Percentiles rank a stretch among this genome's conserved stretches.
phyloP scores from a whole-genome alignment of 2,329 filamentous ascomycete genomes.

The Arthrobotrys conoides region DNA sequence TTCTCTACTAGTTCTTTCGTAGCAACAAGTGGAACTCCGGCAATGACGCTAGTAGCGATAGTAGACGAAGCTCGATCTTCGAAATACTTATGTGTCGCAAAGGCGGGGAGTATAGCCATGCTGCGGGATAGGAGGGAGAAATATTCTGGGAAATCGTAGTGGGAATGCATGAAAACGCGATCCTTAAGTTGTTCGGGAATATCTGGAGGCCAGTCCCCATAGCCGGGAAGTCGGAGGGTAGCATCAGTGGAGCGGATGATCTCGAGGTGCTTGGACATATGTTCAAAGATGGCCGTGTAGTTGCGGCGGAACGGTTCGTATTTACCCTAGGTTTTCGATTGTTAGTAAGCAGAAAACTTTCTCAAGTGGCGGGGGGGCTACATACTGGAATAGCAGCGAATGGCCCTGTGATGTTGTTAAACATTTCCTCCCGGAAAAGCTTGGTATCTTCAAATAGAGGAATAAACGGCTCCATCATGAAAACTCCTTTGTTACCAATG shows the following conservation, averaged over 20 bases:
- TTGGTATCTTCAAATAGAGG: constrained; percentile 55
- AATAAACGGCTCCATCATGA: constrained; percentile 51
- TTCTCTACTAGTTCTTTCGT: constrained; percentile 62
- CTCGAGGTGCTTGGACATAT: constrained; percentile 57
- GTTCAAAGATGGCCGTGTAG: constrained; percentile 63
- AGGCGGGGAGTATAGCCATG: constrained; percentile 65
- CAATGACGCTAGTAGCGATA: constrained; percentile 64
- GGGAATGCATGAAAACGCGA: constrained; percentile 64
- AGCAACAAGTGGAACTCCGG: constrained; percentile 64
- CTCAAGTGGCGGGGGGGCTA: neutral
- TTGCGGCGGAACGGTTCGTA: constrained; percentile 64
- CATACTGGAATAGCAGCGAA: constrained; percentile 59
- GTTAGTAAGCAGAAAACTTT: neutral
- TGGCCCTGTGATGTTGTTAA: constrained; percentile 55
- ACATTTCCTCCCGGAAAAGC: constrained; percentile 39
- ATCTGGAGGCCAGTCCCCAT: constrained; percentile 62
- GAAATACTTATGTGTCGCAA: constrained; percentile 64
- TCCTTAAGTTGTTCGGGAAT: constrained; percentile 61
- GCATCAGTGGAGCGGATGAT: constrained; percentile 51
- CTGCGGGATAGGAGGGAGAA: constrained; percentile 64
- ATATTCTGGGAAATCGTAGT: constrained; percentile 63
- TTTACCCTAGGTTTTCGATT: constrained; percentile 63
- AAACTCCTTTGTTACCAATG: constrained; percentile 42
- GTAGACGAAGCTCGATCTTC: constrained; percentile 64
- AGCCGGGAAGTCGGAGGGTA: constrained; percentile 63